These are phyloP conservation scores for Annulohypoxylon nitens DNA, from an alignment of 495 filamentous ascomycete species.

Conservation along the genomic window DNA sequence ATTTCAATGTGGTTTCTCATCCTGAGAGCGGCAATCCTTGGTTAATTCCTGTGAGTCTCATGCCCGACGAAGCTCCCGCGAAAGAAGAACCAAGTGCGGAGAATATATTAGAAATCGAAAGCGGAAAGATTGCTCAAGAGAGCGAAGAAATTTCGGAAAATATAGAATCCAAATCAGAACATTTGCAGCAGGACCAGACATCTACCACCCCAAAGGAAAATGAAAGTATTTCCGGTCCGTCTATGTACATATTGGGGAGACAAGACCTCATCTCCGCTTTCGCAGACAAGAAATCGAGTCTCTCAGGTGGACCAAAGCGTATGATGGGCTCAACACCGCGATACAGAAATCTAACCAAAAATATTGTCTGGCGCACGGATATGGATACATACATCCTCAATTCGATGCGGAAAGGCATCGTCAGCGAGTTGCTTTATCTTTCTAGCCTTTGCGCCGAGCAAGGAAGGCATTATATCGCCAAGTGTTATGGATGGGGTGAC, in stretches of 20 bases:
- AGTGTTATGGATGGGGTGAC: constrained; percentile 53
- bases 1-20: constrained; percentile 69
- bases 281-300: constrained; percentile 3
- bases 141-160: neutral
- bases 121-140: constrained; percentile 8
- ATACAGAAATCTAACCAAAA: constrained; percentile 12
- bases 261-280: constrained; percentile 42
- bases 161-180: constrained; percentile 18
- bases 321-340: constrained; percentile 8
- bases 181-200: neutral
- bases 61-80: constrained; percentile 50
- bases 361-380: constrained; percentile 71
- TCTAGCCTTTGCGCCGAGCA: constrained; percentile 43
- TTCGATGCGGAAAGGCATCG: constrained; percentile 63
- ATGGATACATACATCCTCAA: constrained; percentile 73
- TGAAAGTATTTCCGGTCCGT: constrained; percentile 19
- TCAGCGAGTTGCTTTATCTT: constrained; percentile 56
- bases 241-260: constrained; percentile 37
- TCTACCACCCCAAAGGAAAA: neutral
- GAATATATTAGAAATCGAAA: constrained; percentile 3
- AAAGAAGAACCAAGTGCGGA: constrained; percentile 11
- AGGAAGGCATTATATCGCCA: constrained; percentile 52
- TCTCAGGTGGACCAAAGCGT: neutral
- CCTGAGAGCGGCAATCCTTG: constrained; percentile 69
- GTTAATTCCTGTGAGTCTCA: constrained; percentile 68